Base-by-base conservation (phyloP, 1,139 yeast genomes). In the Candida gigantensis region DNA sequence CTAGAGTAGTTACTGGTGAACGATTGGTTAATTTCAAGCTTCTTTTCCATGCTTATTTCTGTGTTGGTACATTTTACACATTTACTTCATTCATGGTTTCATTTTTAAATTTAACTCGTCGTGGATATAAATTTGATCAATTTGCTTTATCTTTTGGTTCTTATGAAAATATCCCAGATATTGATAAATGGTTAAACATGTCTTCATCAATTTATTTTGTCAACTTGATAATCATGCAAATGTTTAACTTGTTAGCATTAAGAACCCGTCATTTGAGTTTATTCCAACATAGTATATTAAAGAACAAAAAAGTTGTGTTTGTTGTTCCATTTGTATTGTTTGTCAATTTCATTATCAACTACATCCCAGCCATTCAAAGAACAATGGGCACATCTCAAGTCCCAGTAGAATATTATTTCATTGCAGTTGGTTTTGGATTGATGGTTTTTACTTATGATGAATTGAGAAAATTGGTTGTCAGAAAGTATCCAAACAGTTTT, bases 131-230 rank as follows among this genome's bases (percentile, higher is more conserved):
- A 3, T 71, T 74, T 47, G 42, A 52, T 12, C 55, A 57, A 8
- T 52, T 75, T 35, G 45, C 65, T 12, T 55, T 72, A 36, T 55
- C 68, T 3, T 74, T 64, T 45, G 77, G 74, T 19, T 39, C 55
- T 4, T 68, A 60, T 40, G 51, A 58, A 18, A 54, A 29, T 45
- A 51, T 37, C 49, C 54, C 61, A 11, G 47, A 52, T 11, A 54
- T 66, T 28, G 44, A 36, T 8, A 43, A 55, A 3, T 44, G 57
- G 28, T 50, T 58, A 38, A 59, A 60, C 35, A 55, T 53, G 31
- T 72, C 75, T 1, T 71, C 77, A 1, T 67, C 77, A 13, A 68
- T 74, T 32, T 75, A 74, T 52, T 75, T 75, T 47, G 60, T 67
- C 36, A 72, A 71, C 39, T 57, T 75, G 60, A 78, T 75, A 5